A percentile compares a stretch with the other conserved stretches of the same genome.
Evolutionary conservation across 2,329 filamentous ascomycete genomes (phyloP).

Genomic region (Camptophora hylomeconis): DNA sequence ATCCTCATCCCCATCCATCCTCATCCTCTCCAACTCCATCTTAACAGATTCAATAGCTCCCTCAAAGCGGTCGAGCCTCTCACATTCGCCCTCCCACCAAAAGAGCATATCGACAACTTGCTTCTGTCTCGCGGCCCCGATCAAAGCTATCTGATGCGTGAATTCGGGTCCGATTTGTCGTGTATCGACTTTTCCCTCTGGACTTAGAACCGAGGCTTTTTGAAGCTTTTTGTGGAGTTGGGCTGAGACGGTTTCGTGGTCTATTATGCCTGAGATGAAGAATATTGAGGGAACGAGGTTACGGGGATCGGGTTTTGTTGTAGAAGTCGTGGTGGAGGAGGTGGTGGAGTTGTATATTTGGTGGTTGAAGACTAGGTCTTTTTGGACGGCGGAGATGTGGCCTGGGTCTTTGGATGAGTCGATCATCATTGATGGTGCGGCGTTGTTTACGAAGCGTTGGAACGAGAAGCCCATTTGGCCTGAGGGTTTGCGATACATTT

Average conservation of each 20-base stretch:
- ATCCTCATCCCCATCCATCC: too few species aligned
- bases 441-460: slow-evolving; percentile 14
- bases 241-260: not conserved
- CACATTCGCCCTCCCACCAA: too few species aligned
- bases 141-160: slow-evolving; percentile 3
- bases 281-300: too few species aligned
- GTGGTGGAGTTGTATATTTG: slow-evolving; percentile 1
- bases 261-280: too few species aligned
- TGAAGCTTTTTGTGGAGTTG: slow-evolving; percentile 2
- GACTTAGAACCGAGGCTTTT: not conserved
- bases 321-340: slow-evolving; percentile 1
- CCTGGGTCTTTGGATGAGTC: slow-evolving; percentile 1
- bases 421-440: slow-evolving; percentile 25
- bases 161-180: slow-evolving; percentile 2
- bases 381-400: not conserved
- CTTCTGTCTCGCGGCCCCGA: slow-evolving; percentile 3
- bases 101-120: slow-evolving; percentile 5
- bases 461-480: slow-evolving; percentile 20
- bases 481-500: slow-evolving; percentile 19
- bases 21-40: too few species aligned
- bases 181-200: slow-evolving; percentile 2
- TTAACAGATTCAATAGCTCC: too few species aligned
- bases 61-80: too few species aligned
- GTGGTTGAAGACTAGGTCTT: slow-evolving; percentile 2
- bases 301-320: too few species aligned